Percentiles rank a stretch among this genome's conserved stretches.
Evolutionary conservation across 257 asterid genomes (phyloP).

Genomic region (Salvia rosmarinus): DNA sequence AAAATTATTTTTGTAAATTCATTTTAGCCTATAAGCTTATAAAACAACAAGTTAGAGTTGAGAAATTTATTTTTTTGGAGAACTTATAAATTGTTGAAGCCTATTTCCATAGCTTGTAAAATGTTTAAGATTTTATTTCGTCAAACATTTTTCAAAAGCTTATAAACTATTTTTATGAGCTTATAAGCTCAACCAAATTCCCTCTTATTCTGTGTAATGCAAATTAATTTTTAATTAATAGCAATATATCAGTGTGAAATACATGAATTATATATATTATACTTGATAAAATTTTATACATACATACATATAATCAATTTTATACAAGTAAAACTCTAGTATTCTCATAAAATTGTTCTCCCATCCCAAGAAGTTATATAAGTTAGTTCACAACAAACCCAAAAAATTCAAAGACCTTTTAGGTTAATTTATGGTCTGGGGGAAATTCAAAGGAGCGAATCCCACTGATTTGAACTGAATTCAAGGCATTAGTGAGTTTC

Average conservation of each 20-base stretch:
- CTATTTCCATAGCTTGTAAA: no score
- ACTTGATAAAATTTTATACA: not conserved
- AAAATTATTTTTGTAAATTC: no score
- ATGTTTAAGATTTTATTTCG: no score
- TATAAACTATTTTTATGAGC: no score
- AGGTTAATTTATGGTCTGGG: not conserved
- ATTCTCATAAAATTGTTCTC: not conserved
- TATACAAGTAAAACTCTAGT: slow-evolving; percentile 1
- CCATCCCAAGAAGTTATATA: not conserved
- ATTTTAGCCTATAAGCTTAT: no score
- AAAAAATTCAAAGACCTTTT: not conserved
- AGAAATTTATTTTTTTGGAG: no score
- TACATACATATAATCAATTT: not conserved
- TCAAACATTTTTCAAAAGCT: no score
- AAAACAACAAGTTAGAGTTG: no score
- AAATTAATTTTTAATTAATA: no score
- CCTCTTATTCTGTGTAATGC: not conserved
- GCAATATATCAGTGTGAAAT: not conserved
- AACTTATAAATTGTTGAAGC: no score
- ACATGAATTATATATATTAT: not conserved
- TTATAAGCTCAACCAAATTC: no score
- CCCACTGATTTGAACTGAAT: slow-evolving; percentile 12
- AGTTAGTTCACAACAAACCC: not conserved
- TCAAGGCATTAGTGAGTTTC: slow-evolving; percentile 5
- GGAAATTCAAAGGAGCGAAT: slow-evolving; percentile 4